Evolutionary conservation across 108 stramenopile genomes (phyloP), one percentile per base, ranked within the genome.

Genomic region (Skeletonema marinoi): DNA sequence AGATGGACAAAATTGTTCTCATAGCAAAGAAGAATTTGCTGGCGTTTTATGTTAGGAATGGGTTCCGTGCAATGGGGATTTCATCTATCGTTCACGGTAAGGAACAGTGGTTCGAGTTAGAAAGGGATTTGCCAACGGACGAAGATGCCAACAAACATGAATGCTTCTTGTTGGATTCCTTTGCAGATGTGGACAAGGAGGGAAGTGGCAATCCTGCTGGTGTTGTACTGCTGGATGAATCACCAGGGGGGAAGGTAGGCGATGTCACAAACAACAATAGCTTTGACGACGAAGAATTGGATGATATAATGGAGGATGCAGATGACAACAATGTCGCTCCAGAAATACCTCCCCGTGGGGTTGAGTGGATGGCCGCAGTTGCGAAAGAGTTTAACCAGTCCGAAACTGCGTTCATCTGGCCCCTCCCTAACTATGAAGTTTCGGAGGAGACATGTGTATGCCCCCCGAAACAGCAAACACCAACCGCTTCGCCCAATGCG

Each of bases 171-270:
- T 90, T 97, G 8, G 96, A 99, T 83, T 86, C 91, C 56, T 97
- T 98, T 77, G 86, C 91, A 13, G 68, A 89, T 60, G 61, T 88
- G 35, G 70, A 74, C 14, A 60, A 51, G n/a, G 66, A 85, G 10
- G 97, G 96, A 16, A 84, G 85, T 32, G 99, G 99, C 7, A 99
- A 99, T 73, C 94, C 98, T 17, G 99, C 99, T 21, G 96, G 90
- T n/a, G 93, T 99, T 32, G 97, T 98, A 12, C 65, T 98, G 12
- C 69, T 95, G 74, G 70, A 88, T n/a, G 78, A 39, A 5, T 50
- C 60, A 7, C 75, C 72, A 10, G 75, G 60, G 19, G 66, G 36
- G 14, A 31, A 70, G 16, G 38, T 48, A 31, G 66, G 48, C 11
- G 70, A 46, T 58, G 65, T 11, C 8, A 62, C 63, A 44, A 70